phyloP scores from a whole-genome alignment of 306 rosid species.

The Vigna angularis region DNA sequence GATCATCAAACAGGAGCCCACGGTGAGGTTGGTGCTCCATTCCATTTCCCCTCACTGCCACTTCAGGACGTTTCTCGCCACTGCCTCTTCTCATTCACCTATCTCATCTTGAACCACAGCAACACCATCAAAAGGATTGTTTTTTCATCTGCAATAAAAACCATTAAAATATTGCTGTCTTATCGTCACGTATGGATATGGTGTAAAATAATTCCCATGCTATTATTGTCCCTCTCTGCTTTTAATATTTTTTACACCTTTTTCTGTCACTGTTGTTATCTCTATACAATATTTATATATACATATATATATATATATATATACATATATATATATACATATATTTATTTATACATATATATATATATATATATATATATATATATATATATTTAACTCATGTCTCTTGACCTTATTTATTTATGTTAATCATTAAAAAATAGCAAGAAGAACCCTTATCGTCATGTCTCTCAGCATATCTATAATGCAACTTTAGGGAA shows the following conservation, averaged over 20 bases:
- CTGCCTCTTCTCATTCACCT: neutral
- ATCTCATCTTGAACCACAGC: too few species aligned
- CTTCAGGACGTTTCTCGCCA: constrained; percentile 47
- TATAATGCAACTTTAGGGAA: constrained; percentile 5
- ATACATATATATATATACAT: neutral
- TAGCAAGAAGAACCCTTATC: too few species aligned
- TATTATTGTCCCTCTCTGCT: neutral
- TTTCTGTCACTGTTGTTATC: neutral
- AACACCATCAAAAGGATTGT: too few species aligned
- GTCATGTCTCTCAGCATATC: too few species aligned
- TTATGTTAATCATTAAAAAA: too few species aligned
- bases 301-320: too few species aligned
- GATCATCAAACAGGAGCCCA: constrained; percentile 67
- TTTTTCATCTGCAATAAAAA: too few species aligned
- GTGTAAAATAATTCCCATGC: constrained; percentile 1
- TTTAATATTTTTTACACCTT: neutral
- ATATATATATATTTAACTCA: neutral
- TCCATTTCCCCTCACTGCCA: constrained; percentile 59
- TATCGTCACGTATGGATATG: neutral
- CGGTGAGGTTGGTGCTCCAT: constrained; percentile 69
- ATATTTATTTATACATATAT: neutral
- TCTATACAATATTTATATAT: neutral
- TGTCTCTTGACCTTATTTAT: too few species aligned
- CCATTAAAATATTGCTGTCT: too few species aligned
- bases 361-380: neutral